phyloP scores from a whole-genome alignment of 2,329 filamentous ascomycete genomes.

The Metarhizium brunneum region DNA sequence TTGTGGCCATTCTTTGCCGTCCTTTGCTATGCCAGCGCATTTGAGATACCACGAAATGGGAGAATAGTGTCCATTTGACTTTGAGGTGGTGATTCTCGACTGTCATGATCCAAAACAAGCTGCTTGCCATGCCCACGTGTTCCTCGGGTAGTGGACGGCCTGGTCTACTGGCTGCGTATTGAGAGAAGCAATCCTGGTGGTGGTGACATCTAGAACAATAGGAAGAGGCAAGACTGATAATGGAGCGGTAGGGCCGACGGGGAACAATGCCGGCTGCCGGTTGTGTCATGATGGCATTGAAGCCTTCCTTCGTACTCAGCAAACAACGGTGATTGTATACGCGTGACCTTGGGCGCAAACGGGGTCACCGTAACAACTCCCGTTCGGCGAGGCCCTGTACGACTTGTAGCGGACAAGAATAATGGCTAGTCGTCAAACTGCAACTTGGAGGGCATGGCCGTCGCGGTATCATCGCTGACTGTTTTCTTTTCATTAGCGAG shows the following conservation, averaged over 20 bases:
- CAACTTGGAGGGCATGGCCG: too few relatives aligned
- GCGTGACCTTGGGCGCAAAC: not conserved
- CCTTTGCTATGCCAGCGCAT: slow-evolving; percentile 51
- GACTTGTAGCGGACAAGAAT: not conserved
- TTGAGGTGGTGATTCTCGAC: not conserved
- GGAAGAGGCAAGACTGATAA: not conserved
- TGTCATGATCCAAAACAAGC: not conserved
- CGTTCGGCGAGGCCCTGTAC: not conserved
- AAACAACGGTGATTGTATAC: not conserved
- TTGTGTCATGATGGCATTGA: not conserved
- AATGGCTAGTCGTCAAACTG: not conserved
- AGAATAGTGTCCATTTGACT: slow-evolving; percentile 2
- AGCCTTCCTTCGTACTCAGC: not conserved
- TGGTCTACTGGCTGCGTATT: not conserved
- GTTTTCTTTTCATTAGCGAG: too few relatives aligned
- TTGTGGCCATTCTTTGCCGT: slow-evolving; percentile 45
- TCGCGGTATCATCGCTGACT: too few relatives aligned
- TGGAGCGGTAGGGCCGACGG: not conserved
- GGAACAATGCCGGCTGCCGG: not conserved
- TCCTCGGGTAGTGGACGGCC: slow-evolving; percentile 1
- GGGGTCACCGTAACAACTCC: not conserved
- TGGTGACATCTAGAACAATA: not conserved
- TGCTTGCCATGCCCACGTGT: not conserved
- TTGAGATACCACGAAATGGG: slow-evolving; percentile 25
- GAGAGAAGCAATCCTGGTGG: not conserved